phyloP scores from a whole-genome alignment of 1,139 yeast genomes.

The Yamadazyma atlantica region DNA sequence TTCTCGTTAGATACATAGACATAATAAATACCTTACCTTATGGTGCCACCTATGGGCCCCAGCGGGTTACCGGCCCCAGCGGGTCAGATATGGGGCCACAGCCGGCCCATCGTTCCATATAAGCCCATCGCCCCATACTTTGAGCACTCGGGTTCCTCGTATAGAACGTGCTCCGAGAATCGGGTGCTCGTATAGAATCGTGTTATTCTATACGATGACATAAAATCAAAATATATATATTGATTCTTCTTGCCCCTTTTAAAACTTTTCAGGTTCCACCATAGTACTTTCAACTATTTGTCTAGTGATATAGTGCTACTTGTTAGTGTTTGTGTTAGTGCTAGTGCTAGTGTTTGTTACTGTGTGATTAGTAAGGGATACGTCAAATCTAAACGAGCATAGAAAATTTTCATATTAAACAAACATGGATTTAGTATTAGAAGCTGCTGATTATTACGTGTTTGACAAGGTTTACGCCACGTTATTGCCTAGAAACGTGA shows the following conservation, averaged over 20 bases:
- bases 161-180: background rate
- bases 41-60: background rate
- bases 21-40: too few relatives aligned
- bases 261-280: too few relatives aligned
- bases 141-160: too few relatives aligned
- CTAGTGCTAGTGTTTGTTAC: too few relatives aligned
- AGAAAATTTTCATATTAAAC: background rate
- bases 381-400: background rate
- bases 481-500: constrained; percentile 32
- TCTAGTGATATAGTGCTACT: too few relatives aligned
- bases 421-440: constrained; percentile 88
- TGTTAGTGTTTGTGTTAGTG: too few relatives aligned
- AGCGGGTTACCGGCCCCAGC: background rate
- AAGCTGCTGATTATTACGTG: constrained; percentile 65
- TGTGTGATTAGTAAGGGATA: background rate
- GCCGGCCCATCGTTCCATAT: too few relatives aligned
- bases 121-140: too few relatives aligned
- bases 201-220: constrained; percentile 4
- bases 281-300: too few relatives aligned
- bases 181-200: constrained; percentile 2
- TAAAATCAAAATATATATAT: constrained; percentile 4
- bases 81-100: background rate
- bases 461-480: constrained; percentile 73
- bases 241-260: background rate
- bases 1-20: too few relatives aligned